phyloP scores from a whole-genome alignment of 495 filamentous ascomycete genomes.

The Aeminium ludgeri region DNA sequence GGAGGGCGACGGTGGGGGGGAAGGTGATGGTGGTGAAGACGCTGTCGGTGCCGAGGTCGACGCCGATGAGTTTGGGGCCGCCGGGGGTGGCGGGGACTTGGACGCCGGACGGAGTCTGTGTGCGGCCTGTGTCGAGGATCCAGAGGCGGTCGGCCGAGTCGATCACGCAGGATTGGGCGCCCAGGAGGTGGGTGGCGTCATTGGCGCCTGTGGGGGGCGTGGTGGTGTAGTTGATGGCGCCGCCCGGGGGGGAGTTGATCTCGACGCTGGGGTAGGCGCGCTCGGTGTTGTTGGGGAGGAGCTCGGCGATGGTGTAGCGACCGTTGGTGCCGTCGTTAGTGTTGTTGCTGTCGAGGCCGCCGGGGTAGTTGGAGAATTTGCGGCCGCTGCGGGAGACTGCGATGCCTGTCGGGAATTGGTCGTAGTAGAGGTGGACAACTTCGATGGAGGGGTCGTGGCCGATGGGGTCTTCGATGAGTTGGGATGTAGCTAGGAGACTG shows the following conservation, averaged over 20 bases:
- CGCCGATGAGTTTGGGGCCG: constrained; percentile 30
- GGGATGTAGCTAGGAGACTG: neutral
- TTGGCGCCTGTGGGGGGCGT: constrained; percentile 26
- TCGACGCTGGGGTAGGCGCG: constrained; percentile 26
- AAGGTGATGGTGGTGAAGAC: constrained; percentile 32
- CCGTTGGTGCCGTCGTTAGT: constrained; percentile 18
- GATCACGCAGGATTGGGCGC: constrained; percentile 31
- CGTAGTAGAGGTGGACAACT: constrained; percentile 23
- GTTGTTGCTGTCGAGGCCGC: constrained; percentile 27
- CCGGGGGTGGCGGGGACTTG: constrained; percentile 26
- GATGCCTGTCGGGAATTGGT: constrained; percentile 26
- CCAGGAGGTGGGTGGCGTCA: constrained; percentile 29
- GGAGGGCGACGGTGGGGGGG: constrained; percentile 25
- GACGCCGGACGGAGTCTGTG: constrained; percentile 23
- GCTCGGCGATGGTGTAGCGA: constrained; percentile 31
- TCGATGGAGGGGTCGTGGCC: constrained; percentile 18
- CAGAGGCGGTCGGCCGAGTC: constrained; percentile 30
- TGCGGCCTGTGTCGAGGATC: constrained; percentile 33
- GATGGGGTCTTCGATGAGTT: constrained; percentile 6
- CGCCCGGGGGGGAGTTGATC: constrained; percentile 30
- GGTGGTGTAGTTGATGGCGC: constrained; percentile 31
- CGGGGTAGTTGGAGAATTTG: constrained; percentile 33
- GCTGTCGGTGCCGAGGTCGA: constrained; percentile 25
- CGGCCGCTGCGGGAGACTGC: constrained; percentile 29
- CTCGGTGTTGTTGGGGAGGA: constrained; percentile 26